Conservation (phyloP, 768 basidiomycete genomes). For the Mycena belliarum region DNA sequence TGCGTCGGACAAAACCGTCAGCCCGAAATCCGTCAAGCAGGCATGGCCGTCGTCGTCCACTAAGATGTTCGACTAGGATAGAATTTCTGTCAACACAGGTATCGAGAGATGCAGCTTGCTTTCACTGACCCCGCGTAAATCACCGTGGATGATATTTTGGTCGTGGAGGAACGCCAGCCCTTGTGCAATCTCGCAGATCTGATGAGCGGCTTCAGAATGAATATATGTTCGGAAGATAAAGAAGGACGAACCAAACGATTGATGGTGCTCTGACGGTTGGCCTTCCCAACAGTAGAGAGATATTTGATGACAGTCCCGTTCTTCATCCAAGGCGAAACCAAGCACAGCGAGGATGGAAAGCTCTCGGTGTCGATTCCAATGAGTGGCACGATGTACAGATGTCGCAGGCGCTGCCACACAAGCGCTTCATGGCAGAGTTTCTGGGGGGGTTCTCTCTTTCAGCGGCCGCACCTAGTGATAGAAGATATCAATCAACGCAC, state of each 20-base stretch:
- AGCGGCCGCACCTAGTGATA: neutral
- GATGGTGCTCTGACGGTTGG: neutral
- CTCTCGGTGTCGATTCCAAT: conserved; percentile 23
- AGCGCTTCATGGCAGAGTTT: conserved; percentile 27
- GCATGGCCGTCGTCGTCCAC: conserved; percentile 11
- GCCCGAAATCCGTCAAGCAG: conserved; percentile 22
- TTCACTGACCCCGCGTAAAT: conserved; percentile 18
- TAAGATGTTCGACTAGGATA: conserved; percentile 22
- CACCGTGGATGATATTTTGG: conserved; percentile 20
- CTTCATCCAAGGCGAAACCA: conserved; percentile 32
- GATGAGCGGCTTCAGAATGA: neutral
- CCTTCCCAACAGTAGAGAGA: conserved; percentile 13
- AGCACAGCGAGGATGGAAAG: conserved; percentile 20
- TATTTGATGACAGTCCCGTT: conserved; percentile 26
- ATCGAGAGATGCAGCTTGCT: too few species aligned
- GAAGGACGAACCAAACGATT: conserved; percentile 12
- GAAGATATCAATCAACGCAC: neutral
- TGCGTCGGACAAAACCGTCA: conserved; percentile 15
- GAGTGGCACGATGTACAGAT: conserved; percentile 23
- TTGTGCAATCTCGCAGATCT: conserved; percentile 23
- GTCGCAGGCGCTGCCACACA: conserved; percentile 23
- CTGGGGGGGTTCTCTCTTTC: neutral
- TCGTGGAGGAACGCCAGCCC: conserved; percentile 21
- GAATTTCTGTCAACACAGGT: too few species aligned
- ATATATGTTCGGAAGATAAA: neutral